Evolutionary conservation across 805 yeast species (phyloP), one percentile per base, ranked within the genome.

Genomic region (Kodamaea lidongshanica): DNA sequence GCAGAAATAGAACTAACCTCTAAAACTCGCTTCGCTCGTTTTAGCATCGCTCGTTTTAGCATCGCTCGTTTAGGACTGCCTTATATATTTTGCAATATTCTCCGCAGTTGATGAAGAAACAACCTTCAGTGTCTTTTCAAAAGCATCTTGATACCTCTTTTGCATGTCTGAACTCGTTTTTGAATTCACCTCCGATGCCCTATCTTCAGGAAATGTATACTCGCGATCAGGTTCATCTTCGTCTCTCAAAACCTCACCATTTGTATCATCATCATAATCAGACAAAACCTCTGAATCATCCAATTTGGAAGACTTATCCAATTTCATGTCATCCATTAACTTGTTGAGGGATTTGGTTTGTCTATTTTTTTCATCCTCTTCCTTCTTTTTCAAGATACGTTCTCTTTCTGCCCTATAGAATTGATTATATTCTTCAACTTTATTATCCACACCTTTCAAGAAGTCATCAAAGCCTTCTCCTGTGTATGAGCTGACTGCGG

Each of bases 381-480:
- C 83, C 48, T 86, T 83, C 41, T 81, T 76, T 52, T 80, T 72
- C 30, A 81, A 50, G 10, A 89, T 76, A 46, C 82, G 66, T 36
- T 89, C 96, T 50, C 96, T 73, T 60, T 92, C 97, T 6, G 78
- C 77, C 47, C 76, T 76, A 55, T 92, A 92, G 46, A 67, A 88
- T 37, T 77, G 75, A 36, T 86, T 76, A 54, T 80, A 92, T 56
- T 92, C 99, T 21, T 78, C 84, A 27, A 79, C 87, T 58, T 92
- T 92, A 36, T 72, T 70, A 46, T 85, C 94, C 4, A 92, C 92
- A 1, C 85, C 82, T n/a, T 61, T 65, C 47, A 89, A 53, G 48
- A 92, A 89, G 13, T 87, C 95, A 50, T 87, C 95, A 51, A 92
- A 84, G 0, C 99, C 99, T 3, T 70, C 80, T 11, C 98, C 99